Conservation (phyloP, 495 filamentous ascomycete species). For the Penicillium canescens region DNA sequence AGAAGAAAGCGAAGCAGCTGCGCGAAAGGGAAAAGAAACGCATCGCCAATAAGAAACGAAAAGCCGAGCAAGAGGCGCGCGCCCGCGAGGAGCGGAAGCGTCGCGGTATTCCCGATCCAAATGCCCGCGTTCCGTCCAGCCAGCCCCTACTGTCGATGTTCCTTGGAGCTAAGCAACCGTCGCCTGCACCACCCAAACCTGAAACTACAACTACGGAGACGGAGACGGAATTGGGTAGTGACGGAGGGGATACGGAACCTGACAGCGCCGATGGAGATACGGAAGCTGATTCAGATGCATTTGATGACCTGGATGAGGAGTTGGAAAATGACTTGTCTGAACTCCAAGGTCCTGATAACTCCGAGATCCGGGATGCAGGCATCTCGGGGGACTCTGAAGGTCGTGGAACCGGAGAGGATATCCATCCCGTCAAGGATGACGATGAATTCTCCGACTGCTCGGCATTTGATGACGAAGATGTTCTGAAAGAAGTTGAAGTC, state of each 20-base stretch:
- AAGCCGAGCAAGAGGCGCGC: conserved; percentile 42
- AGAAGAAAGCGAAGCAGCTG: conserved; percentile 39
- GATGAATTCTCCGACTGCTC: conserved; percentile 48
- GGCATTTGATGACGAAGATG: conserved; percentile 37
- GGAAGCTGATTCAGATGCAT: conserved; percentile 23
- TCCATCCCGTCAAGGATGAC: conserved; percentile 15
- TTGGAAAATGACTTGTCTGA: conserved; percentile 16
- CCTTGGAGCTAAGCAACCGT: conserved; percentile 21
- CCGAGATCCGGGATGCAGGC: background rate
- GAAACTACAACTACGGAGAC: conserved; percentile 5
- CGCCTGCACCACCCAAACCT: background rate
- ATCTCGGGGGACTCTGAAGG: background rate
- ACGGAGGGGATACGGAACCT: conserved; percentile 11
- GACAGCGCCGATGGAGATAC: conserved; percentile 18
- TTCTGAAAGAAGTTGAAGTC: conserved; percentile 29
- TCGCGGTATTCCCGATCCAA: conserved; percentile 45
- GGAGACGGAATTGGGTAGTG: conserved; percentile 3
- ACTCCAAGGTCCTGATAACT: conserved; percentile 8
- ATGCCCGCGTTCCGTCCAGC: conserved; percentile 45
- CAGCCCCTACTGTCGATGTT: conserved; percentile 49
- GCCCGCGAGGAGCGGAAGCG: conserved; percentile 43
- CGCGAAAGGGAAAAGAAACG: conserved; percentile 44
- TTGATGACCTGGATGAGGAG: conserved; percentile 19
- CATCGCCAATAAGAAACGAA: conserved; percentile 44
- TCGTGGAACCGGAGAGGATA: background rate